phyloP scores from a whole-genome alignment of 352 stramenopile genomes.

The Globisporangium radiosum region DNA sequence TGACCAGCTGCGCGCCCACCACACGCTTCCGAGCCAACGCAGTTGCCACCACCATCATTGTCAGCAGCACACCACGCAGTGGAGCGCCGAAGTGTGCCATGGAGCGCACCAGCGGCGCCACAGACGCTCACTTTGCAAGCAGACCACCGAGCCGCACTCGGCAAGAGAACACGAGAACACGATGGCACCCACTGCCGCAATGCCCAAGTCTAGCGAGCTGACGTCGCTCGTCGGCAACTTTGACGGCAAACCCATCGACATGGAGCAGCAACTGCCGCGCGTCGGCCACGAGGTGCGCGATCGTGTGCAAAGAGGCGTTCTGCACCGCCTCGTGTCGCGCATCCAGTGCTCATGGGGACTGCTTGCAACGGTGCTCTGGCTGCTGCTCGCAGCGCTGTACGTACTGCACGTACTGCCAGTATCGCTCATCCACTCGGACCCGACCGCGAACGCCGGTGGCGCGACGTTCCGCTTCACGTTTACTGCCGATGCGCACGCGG shows the following conservation, averaged over 20 bases:
- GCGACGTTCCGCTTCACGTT: constrained; percentile 22
- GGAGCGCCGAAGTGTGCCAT: too few species aligned
- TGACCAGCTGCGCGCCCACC: too few species aligned
- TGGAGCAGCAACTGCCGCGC: background rate
- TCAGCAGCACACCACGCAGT: too few species aligned
- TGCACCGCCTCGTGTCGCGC: constrained; percentile 1
- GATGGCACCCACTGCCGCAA: background rate
- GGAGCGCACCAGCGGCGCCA: too few species aligned
- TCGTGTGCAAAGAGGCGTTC: background rate
- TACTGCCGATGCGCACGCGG: constrained; percentile 16
- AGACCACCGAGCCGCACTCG: too few species aligned
- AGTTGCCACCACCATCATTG: too few species aligned
- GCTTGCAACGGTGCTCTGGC: constrained; percentile 8
- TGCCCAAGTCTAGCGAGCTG: constrained; percentile 10
- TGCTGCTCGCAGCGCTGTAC: constrained; percentile 4
- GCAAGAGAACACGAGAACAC: too few species aligned
- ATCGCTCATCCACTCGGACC: background rate
- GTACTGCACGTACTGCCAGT: constrained; percentile 3
- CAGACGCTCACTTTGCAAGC: too few species aligned
- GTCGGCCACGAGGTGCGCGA: background rate
- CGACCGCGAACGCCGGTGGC: background rate
- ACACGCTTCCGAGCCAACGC: too few species aligned
- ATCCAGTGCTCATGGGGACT: constrained; percentile 9
- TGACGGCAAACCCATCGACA: background rate
- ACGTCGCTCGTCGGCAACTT: constrained; percentile 9